Base-by-base conservation (phyloP, 2,329 filamentous ascomycete genomes). In the Chrysosphaeria jannelii region DNA sequence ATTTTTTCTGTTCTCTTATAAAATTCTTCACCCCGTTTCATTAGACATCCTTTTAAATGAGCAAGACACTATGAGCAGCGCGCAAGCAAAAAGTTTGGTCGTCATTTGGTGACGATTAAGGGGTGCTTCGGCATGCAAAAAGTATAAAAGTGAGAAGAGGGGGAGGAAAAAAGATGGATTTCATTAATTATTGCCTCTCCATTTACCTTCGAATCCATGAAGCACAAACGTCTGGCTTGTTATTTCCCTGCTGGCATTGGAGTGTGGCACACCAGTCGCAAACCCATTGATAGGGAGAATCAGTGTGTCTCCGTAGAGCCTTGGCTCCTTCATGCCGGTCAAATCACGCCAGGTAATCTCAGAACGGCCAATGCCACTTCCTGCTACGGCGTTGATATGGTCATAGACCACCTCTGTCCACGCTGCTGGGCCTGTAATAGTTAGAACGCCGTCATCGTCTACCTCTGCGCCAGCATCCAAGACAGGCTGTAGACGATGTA, bases 391-490 rank as follows among this genome's bases (percentile, higher is more conserved):
- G 26, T 30, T 22, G 30, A 42, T 23, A 20, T 40, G 32, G 14
- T 34, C 32, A 6, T 33, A 36, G 14, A 42, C 31, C 10, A 37
- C 34, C 19, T 40, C 39, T 4, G 39, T 41, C 36, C 37, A 41
- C 6, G 35, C 34, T 7, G 37, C 35, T 1, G 39, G 39, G 2
- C 39, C 39, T 3, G 39, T 38, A 5, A 37, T 32, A 19, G 27
- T 36, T 24, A 41, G 30, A 7, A 40, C 35, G 13, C 41, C 37
- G 21, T 31, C 25, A 28, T 33, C 37, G 10, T 26, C 19, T 6
- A 20, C 10, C 3, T 15, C 13, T 6, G 22, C 13, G 15, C 26
- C 19, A 4, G 21, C 20, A 3, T 16, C 14, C 9, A 43, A 25
- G n/a, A n/a, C n/a, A n/a, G n/a, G n/a, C n/a, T n/a, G n/a, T n/a